Conservation (phyloP, 139 green algal genomes). For the Eudorina sp. region DNA sequence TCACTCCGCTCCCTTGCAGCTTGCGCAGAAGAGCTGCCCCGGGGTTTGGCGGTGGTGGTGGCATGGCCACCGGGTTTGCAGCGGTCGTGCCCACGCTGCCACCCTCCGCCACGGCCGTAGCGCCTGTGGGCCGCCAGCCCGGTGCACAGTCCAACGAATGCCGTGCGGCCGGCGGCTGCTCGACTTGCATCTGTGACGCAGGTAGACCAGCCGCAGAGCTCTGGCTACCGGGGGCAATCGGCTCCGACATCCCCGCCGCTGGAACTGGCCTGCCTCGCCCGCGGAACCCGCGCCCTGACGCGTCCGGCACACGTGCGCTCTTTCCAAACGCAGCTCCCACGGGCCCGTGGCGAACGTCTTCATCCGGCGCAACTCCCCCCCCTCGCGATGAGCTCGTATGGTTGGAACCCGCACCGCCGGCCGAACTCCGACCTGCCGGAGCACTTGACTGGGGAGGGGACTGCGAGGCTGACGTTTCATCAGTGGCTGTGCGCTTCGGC, state of each 20-base stretch:
- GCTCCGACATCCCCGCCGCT: background rate
- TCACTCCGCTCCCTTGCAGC: background rate
- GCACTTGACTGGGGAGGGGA: too few relatives aligned
- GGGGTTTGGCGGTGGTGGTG: background rate
- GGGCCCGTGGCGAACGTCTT: too few relatives aligned
- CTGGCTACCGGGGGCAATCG: background rate
- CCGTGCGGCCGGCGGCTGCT: background rate
- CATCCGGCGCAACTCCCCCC: too few relatives aligned
- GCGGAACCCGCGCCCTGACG: background rate
- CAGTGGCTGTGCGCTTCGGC: too few relatives aligned
- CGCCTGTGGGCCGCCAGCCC: conserved; percentile 1
- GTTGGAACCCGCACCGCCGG: too few relatives aligned
- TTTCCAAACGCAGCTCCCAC: background rate
- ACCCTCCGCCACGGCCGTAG: background rate
- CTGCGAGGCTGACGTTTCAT: too few relatives aligned
- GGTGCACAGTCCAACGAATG: background rate
- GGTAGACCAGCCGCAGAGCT: too few relatives aligned
- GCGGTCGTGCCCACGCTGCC: too few relatives aligned
- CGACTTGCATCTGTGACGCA: too few relatives aligned
- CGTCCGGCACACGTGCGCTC: conserved; percentile 5
- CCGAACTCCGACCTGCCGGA: too few relatives aligned
- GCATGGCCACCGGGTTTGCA: too few relatives aligned
- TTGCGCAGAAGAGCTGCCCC: conserved; percentile 8
- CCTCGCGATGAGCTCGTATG: too few relatives aligned
- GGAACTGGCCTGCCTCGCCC: background rate